Percentiles rank a stretch among this genome's conserved stretches.
Evolutionary conservation across 352 stramenopile species (phyloP).

Genomic region (Pythium brachiatum): DNA sequence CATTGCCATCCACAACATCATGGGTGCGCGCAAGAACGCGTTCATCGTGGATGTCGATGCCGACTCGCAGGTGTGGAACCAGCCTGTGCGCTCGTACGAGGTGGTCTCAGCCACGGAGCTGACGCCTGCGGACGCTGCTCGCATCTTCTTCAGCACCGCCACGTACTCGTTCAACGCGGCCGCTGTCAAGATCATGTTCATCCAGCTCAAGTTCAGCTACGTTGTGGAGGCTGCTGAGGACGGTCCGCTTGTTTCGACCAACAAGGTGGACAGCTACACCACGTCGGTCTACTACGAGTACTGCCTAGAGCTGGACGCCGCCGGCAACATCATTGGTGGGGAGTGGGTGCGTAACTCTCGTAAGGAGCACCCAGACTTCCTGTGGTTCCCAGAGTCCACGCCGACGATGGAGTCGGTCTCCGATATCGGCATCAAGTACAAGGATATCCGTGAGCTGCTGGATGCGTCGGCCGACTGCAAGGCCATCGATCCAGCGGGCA

Average conservation of each 20-base stretch:
- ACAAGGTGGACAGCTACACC: constrained; percentile 45
- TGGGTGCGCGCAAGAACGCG: constrained; percentile 20
- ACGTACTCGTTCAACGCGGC: constrained; percentile 47
- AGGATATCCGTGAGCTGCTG: constrained; percentile 17
- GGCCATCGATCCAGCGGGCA: not conserved
- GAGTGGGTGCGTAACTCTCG: constrained; percentile 60
- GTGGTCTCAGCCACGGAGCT: constrained; percentile 14
- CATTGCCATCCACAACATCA: constrained; percentile 26
- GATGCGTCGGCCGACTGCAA: constrained; percentile 16
- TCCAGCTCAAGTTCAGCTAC: constrained; percentile 61
- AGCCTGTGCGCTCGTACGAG: constrained; percentile 24
- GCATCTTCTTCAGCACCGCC: not conserved
- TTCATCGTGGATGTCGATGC: constrained; percentile 21
- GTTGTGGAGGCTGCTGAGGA: constrained; percentile 54
- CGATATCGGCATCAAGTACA: constrained; percentile 20
- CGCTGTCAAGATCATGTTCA: constrained; percentile 46
- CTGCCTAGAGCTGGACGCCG: constrained; percentile 55
- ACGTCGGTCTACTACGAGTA: constrained; percentile 67
- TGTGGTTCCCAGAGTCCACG: constrained; percentile 51
- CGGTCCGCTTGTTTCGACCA: constrained; percentile 47
- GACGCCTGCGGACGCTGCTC: not conserved
- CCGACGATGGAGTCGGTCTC: constrained; percentile 8
- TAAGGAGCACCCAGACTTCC: constrained; percentile 56
- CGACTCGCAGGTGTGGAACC: constrained; percentile 26
- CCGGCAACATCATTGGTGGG: constrained; percentile 57